Evolutionary conservation across 169 alveolate species (phyloP).

Genomic region (Plasmodium blacklocki): DNA sequence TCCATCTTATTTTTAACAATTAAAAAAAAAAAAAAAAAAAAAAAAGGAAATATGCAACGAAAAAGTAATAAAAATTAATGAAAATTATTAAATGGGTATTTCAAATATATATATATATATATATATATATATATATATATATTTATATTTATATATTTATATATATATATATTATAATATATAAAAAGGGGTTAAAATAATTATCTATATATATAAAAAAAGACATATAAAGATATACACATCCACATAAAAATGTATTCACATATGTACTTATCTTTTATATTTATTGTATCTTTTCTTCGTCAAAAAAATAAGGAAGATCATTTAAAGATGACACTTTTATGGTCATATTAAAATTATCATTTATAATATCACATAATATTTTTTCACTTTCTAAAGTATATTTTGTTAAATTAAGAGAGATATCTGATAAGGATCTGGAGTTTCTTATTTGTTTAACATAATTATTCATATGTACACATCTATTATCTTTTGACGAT

Average conservation of each 20-base stretch:
- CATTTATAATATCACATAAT: slow-evolving; percentile 58
- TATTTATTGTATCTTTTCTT: background rate
- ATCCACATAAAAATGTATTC: too few relatives aligned
- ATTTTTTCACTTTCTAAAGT: slow-evolving; percentile 57
- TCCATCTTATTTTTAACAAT: too few relatives aligned
- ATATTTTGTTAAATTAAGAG: slow-evolving; percentile 44
- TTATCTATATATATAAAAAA: background rate
- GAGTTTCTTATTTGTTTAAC: slow-evolving; percentile 47
- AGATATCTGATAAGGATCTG: slow-evolving; percentile 36
- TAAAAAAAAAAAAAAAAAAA: too few relatives aligned
- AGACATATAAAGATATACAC: too few relatives aligned
- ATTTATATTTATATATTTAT: background rate
- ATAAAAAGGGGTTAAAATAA: slow-evolving; percentile 6
- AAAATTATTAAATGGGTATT: too few relatives aligned
- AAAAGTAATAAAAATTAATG: too few relatives aligned
- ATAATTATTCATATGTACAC: slow-evolving; percentile 23
- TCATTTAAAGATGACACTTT: slow-evolving; percentile 54
- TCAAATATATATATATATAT: background rate
- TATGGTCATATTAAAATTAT: slow-evolving; percentile 47
- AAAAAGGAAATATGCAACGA: too few relatives aligned
- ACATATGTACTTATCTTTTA: too few relatives aligned
- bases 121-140: background rate
- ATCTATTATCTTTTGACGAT: slow-evolving; percentile 14
- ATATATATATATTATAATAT: background rate
- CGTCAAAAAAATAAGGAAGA: slow-evolving; percentile 71